These are phyloP conservation scores for Margaritispora aquatica DNA, from an alignment of 495 filamentous ascomycete genomes.

Conservation along the genomic window DNA sequence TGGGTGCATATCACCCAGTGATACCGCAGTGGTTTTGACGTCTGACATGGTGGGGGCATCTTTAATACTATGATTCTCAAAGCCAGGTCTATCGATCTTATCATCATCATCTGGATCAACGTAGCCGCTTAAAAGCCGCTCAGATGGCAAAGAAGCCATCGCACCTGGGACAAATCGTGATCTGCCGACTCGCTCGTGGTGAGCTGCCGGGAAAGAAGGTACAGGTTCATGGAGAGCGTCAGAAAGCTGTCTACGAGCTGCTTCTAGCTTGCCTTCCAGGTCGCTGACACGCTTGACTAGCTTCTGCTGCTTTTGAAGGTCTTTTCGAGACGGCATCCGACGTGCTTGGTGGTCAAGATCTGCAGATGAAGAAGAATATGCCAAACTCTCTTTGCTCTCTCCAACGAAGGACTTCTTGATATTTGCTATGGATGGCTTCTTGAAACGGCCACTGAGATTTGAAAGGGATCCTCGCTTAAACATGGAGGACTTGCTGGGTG, in stretches of 20 bases:
- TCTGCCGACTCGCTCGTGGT: slow-evolving; percentile 32
- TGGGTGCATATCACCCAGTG: neutral
- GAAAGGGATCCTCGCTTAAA: neutral
- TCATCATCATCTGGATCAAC: slow-evolving; percentile 9
- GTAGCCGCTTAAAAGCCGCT: slow-evolving; percentile 42
- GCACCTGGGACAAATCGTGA: slow-evolving; percentile 49
- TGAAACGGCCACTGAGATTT: slow-evolving; percentile 6
- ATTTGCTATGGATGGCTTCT: slow-evolving; percentile 17
- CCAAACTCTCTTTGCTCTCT: slow-evolving; percentile 1
- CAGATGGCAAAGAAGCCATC: slow-evolving; percentile 54
- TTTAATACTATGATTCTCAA: neutral
- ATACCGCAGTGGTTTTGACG: neutral
- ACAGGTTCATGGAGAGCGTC: slow-evolving; percentile 39
- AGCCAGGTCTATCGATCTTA: neutral
- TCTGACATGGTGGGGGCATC: neutral
- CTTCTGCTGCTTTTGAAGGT: slow-evolving; percentile 55
- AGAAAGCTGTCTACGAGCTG: slow-evolving; percentile 52
- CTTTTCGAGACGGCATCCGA: slow-evolving; percentile 51
- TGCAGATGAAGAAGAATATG: neutral
- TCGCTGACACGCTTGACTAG: slow-evolving; percentile 60
- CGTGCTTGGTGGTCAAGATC: slow-evolving; percentile 27
- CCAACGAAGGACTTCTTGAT: slow-evolving; percentile 13
- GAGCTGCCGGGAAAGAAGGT: slow-evolving; percentile 17
- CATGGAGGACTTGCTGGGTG: slow-evolving; percentile 3
- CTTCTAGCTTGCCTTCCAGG: slow-evolving; percentile 54